phyloP scores from a whole-genome alignment of 2,329 filamentous ascomycete species.

The Pseudogymnoascus sp. region DNA sequence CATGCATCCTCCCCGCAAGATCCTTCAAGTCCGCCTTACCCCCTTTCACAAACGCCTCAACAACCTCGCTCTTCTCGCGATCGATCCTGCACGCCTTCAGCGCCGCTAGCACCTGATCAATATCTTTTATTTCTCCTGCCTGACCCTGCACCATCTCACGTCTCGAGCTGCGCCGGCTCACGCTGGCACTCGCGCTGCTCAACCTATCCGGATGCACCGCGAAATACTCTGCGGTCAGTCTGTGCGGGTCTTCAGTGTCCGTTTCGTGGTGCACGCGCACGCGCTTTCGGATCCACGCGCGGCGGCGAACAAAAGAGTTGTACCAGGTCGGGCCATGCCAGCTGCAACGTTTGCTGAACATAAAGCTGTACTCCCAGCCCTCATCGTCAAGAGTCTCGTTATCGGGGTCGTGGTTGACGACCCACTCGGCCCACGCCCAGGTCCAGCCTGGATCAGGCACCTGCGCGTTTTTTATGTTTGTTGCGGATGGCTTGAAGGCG shows the following conservation, averaged over 20 bases:
- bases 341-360: constrained; percentile 62
- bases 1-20: constrained; percentile 67
- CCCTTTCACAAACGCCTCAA: constrained; percentile 73
- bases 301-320: constrained; percentile 84
- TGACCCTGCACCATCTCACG: constrained; percentile 32
- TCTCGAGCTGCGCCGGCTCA: not conserved
- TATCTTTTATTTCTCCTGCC: constrained; percentile 47
- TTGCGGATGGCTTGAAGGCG: constrained; percentile 50
- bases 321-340: constrained; percentile 94
- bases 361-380: constrained; percentile 94
- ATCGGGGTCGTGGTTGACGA: constrained; percentile 51
- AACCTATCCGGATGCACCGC: constrained; percentile 53
- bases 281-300: constrained; percentile 79
- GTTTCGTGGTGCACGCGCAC: constrained; percentile 45
- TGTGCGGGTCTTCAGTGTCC: constrained; percentile 43
- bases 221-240: constrained; percentile 72
- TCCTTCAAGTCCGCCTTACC: constrained; percentile 68
- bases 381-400: constrained; percentile 69
- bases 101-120: constrained; percentile 53
- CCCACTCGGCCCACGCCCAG: constrained; percentile 68
- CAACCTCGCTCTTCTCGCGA: constrained; percentile 78
- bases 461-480: constrained; percentile 73
- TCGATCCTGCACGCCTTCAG: constrained; percentile 70
- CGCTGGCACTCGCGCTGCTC: constrained; percentile 27
- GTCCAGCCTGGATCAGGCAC: constrained; percentile 92